Conservation (phyloP, 768 basidiomycete genomes). For the Calocera viscosa region DNA sequence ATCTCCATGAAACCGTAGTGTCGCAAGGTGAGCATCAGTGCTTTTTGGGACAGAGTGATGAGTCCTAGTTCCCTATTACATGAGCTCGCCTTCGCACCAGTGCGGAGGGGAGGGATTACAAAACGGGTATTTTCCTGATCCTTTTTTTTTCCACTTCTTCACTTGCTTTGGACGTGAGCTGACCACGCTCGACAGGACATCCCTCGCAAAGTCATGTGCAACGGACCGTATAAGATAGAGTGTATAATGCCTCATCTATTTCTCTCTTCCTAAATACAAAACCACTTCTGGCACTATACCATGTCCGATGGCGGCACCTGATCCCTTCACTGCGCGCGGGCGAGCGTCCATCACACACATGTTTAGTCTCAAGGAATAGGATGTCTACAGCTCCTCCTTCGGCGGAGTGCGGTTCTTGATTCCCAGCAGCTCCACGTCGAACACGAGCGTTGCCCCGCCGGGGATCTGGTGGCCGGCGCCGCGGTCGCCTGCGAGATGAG, state of each 20-base stretch:
- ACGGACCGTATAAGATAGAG: not conserved
- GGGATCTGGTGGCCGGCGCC: conserved; percentile 73
- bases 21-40: not conserved
- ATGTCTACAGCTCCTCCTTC: conserved; percentile 16
- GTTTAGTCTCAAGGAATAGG: too few species aligned
- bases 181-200: too few species aligned
- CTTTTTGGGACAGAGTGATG: not conserved
- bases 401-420: conserved; percentile 32
- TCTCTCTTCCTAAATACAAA: too few species aligned
- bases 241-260: too few species aligned
- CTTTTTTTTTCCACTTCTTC: not conserved
- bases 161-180: too few species aligned
- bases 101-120: not conserved
- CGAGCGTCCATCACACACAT: too few species aligned
- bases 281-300: too few species aligned
- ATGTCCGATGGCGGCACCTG: too few species aligned
- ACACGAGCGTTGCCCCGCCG: conserved; percentile 63
- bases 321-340: too few species aligned
- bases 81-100: not conserved
- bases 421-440: conserved; percentile 71
- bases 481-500: conserved; percentile 41
- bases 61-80: conserved; percentile 9
- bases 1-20: not conserved
- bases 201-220: too few species aligned
- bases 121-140: not conserved